A percentile compares a stretch with the other conserved stretches of the same genome.
Evolutionary conservation across 23 red algal genomes (phyloP).

Genomic region (Gracilaria vermiculophylla): DNA sequence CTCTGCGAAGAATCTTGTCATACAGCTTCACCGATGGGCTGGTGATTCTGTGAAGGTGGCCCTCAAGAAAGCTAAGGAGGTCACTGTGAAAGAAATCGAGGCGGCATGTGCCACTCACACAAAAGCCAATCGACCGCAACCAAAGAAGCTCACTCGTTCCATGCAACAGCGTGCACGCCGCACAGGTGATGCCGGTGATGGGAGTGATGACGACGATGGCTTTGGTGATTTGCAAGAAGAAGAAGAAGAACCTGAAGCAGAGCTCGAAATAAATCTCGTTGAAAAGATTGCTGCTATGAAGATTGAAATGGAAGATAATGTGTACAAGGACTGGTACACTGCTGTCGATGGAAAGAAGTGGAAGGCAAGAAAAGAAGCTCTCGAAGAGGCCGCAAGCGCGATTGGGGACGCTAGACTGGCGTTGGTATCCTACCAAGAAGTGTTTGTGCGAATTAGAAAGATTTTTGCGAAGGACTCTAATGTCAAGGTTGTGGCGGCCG

Average conservation of each 20-base stretch:
- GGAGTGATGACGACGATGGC: conserved; percentile 49
- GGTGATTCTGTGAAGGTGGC: conserved; percentile 42
- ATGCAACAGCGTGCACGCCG: conserved; percentile 63
- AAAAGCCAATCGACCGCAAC: conserved; percentile 48
- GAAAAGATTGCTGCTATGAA: conserved; percentile 47
- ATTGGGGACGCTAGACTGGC: conserved; percentile 54
- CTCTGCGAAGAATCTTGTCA: conserved; percentile 78
- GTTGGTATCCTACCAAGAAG: conserved; percentile 48
- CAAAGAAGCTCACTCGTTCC: conserved; percentile 52
- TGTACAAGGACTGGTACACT: conserved; percentile 74
- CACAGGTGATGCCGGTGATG: conserved; percentile 3
- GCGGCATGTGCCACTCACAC: conserved; percentile 63
- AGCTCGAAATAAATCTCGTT: conserved; percentile 72
- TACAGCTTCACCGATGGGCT: conserved; percentile 87
- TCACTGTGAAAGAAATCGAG: conserved; percentile 82
- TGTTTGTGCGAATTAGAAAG: conserved; percentile 67
- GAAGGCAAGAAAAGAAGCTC: conserved; percentile 75
- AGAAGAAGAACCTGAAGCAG: conserved; percentile 54
- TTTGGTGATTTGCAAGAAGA: conserved; percentile 44
- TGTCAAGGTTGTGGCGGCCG: conserved; percentile 79
- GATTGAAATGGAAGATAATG: conserved; percentile 60
- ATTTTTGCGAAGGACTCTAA: conserved; percentile 90
- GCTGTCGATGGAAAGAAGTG: conserved; percentile 82
- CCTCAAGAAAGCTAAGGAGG: conserved; percentile 67
- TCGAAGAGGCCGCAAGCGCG: conserved; percentile 62